Percentiles rank a stretch among this genome's conserved stretches.
Conservation (phyloP, 108 stramenopile genomes). For the Nitzschia palea region DNA sequence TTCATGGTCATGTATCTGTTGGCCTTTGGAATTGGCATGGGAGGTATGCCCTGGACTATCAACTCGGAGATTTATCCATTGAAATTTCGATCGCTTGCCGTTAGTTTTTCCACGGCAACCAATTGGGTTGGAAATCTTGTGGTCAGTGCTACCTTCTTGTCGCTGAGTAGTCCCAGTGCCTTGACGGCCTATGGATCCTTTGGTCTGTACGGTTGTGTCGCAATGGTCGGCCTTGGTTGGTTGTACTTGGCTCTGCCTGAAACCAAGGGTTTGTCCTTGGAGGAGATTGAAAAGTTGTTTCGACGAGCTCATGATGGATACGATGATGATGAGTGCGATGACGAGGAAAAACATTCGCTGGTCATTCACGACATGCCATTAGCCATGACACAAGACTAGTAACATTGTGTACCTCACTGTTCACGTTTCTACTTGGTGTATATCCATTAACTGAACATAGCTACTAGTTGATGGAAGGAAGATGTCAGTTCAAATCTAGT, state of each 20-base stretch:
- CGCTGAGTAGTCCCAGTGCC: constrained; percentile 52
- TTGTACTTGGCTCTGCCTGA: constrained; percentile 68
- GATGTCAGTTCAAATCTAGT: too few species aligned
- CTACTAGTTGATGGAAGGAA: too few species aligned
- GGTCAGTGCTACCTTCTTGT: constrained; percentile 75
- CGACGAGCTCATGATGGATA: constrained; percentile 23
- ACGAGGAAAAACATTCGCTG: background rate
- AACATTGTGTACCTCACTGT: too few species aligned
- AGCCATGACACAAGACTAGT: too few species aligned
- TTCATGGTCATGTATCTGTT: constrained; percentile 80
- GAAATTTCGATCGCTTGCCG: constrained; percentile 59
- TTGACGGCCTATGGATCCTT: constrained; percentile 77
- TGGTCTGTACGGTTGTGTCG: constrained; percentile 68
- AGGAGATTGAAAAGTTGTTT: constrained; percentile 79
- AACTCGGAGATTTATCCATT: constrained; percentile 85
- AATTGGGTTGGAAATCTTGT: constrained; percentile 84
- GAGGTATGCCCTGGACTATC: constrained; percentile 84
- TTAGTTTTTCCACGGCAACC: constrained; percentile 61
- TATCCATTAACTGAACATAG: too few species aligned
- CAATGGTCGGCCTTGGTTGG: constrained; percentile 61
- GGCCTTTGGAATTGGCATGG: constrained; percentile 85
- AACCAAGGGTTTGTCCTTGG: constrained; percentile 80
- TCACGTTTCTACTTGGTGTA: too few species aligned
- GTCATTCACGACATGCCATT: background rate
- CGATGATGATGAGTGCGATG: background rate